Evolutionary conservation across 768 basidiomycete species (phyloP).

Genomic region (Pulveroboletus frians): DNA sequence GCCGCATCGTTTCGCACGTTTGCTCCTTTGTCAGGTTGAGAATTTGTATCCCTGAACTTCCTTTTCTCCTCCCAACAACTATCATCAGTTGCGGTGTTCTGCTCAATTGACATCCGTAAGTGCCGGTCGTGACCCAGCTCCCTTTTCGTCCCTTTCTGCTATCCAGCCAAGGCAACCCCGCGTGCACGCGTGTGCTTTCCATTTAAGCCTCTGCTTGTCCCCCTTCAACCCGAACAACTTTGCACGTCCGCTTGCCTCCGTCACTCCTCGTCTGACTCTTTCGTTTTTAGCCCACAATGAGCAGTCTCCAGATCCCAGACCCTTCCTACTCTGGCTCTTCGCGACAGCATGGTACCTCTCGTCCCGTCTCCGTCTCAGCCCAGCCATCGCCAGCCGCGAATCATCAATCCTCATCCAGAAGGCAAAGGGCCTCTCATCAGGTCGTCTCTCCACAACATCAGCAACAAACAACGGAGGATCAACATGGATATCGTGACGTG

Average conservation of each 20-base stretch:
- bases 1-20: constrained; percentile 29
- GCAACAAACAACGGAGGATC: constrained; percentile 37
- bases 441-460: constrained; percentile 52
- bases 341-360: constrained; percentile 35
- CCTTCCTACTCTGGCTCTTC: constrained; percentile 41
- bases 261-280: neutral
- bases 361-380: constrained; percentile 58
- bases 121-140: neutral
- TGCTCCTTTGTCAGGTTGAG: constrained; percentile 16
- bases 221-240: neutral
- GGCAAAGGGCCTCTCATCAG: constrained; percentile 70
- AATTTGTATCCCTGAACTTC: constrained; percentile 11
- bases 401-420: constrained; percentile 41
- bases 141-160: constrained; percentile 13
- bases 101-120: constrained; percentile 11
- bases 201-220: constrained; percentile 9
- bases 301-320: constrained; percentile 43
- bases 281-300: constrained; percentile 17
- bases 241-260: neutral
- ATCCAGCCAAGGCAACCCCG: constrained; percentile 14
- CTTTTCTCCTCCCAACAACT: constrained; percentile 14
- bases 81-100: constrained; percentile 3
- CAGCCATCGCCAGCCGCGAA: constrained; percentile 45
- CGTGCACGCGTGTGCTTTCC: constrained; percentile 22
- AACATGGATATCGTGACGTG: constrained; percentile 59